Percentiles rank a stretch among this genome's conserved stretches.
phyloP scores from a whole-genome alignment of 352 stramenopile genomes.

The Sclerospora graminicola region DNA sequence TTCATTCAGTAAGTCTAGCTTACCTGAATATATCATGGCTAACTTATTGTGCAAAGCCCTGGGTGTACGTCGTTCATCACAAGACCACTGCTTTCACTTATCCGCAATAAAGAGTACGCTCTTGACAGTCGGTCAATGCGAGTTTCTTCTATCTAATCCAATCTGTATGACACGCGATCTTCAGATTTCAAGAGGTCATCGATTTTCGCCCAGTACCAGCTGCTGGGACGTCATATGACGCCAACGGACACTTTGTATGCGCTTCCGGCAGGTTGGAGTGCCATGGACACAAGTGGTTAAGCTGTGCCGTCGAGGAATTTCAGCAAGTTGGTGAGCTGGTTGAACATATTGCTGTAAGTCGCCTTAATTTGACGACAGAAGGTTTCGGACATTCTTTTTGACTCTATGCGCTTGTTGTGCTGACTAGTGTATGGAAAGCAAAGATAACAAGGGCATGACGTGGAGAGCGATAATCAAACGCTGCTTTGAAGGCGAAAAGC shows the following conservation, averaged over 20 bases:
- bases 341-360: constrained; percentile 46
- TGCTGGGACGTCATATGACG: constrained; percentile 50
- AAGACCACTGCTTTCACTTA: constrained; percentile 44
- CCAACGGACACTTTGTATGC: constrained; percentile 55
- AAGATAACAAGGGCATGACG: constrained; percentile 60
- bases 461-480: constrained; percentile 54
- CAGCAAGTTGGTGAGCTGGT: constrained; percentile 50
- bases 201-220: constrained; percentile 58
- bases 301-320: constrained; percentile 61
- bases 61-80: constrained; percentile 70
- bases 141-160: constrained; percentile 5
- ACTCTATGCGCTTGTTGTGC: constrained; percentile 2
- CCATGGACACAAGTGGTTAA: constrained; percentile 68
- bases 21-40: neutral
- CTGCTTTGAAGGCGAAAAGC: constrained; percentile 43
- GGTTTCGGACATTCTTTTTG: neutral
- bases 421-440: constrained; percentile 55
- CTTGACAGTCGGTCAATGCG: neutral
- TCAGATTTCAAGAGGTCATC: constrained; percentile 63
- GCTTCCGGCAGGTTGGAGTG: constrained; percentile 61
- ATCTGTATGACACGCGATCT: neutral
- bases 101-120: constrained; percentile 47
- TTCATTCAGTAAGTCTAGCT: neutral
- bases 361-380: neutral
- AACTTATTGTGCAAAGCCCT: constrained; percentile 24